Evolutionary conservation across 169 alveolate species (phyloP).

Genomic region (Babesia ovis): DNA sequence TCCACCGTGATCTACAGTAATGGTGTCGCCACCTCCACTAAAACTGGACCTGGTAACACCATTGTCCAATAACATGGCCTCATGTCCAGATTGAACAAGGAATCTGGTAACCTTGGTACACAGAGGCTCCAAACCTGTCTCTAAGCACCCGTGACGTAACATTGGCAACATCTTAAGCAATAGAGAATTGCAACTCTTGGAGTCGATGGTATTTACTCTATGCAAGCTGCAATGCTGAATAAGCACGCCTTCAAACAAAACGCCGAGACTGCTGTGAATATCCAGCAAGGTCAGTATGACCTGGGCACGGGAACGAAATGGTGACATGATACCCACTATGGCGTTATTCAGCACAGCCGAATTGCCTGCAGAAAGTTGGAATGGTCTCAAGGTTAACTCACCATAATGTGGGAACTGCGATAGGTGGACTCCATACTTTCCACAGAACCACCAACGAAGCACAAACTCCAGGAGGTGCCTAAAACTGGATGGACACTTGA

Average conservation of each 20-base stretch:
- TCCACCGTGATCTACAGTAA: no score
- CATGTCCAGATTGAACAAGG: no score
- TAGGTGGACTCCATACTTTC: conserved; percentile 42
- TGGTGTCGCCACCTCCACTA: no score
- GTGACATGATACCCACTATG: background rate
- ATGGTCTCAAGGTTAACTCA: background rate
- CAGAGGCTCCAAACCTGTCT: background rate
- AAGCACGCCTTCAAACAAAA: conserved; percentile 2
- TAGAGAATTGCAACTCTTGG: conserved; percentile 24
- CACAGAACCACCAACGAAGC: conserved; percentile 57
- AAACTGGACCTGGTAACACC: no score
- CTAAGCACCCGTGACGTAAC: background rate
- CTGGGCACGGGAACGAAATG: background rate
- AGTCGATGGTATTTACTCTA: background rate
- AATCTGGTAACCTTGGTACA: conserved; percentile 13
- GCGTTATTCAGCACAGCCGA: conserved; percentile 20
- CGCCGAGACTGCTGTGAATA: background rate
- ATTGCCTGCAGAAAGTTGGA: conserved; percentile 11
- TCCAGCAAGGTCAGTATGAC: conserved; percentile 7
- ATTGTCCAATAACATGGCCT: no score
- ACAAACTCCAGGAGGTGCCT: conserved; percentile 6
- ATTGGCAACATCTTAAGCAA: conserved; percentile 26
- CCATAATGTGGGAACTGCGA: conserved; percentile 54
- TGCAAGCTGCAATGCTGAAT: background rate
- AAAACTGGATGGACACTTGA: background rate